phyloP scores from a whole-genome alignment of 768 basidiomycete genomes.

The Termitomyces sp. region DNA sequence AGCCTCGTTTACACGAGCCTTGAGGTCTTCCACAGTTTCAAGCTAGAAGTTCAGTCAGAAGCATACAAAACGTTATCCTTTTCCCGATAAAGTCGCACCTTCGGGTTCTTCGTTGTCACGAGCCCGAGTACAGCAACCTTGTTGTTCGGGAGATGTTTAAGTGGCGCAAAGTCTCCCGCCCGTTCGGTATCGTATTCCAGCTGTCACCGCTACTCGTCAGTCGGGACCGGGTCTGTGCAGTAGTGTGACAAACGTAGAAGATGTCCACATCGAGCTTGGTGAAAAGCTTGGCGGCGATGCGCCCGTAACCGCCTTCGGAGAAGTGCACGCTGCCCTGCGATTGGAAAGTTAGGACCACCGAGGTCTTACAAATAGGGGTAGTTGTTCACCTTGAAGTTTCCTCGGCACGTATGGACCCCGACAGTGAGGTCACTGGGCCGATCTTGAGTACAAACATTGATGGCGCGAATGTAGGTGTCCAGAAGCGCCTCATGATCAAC shows the following conservation, averaged over 20 bases:
- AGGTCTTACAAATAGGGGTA: slow-evolving; percentile 11
- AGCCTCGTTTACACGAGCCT: slow-evolving; percentile 50
- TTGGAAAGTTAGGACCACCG: background rate
- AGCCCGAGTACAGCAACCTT: slow-evolving; percentile 47
- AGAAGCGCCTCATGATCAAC: slow-evolving; percentile 63
- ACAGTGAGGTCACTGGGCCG: slow-evolving; percentile 53
- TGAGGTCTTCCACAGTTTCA: slow-evolving; percentile 46
- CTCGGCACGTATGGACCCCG: slow-evolving; percentile 60
- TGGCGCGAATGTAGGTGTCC: slow-evolving; percentile 64
- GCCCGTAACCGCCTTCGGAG: slow-evolving; percentile 56
- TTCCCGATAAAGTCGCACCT: slow-evolving; percentile 24
- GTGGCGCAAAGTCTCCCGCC: slow-evolving; percentile 56
- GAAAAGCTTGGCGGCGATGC: slow-evolving; percentile 54
- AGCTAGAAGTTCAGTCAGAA: slow-evolving; percentile 28
- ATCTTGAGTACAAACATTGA: slow-evolving; percentile 51
- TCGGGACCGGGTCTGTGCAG: background rate
- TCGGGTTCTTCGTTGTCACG: slow-evolving; percentile 44
- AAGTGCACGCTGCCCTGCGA: slow-evolving; percentile 46
- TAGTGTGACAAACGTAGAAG: slow-evolving; percentile 36
- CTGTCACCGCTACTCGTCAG: slow-evolving; percentile 26
- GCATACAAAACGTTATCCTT: background rate
- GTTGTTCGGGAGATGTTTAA: slow-evolving; percentile 46
- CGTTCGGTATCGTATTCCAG: slow-evolving; percentile 67
- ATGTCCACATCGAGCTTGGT: slow-evolving; percentile 55
- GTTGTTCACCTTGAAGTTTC: slow-evolving; percentile 42